Percentiles rank a stretch among this genome's conserved stretches.
Evolutionary conservation across 169 alveolate species (phyloP).

Genomic region (Pseudocohnilembus persalinus): DNA sequence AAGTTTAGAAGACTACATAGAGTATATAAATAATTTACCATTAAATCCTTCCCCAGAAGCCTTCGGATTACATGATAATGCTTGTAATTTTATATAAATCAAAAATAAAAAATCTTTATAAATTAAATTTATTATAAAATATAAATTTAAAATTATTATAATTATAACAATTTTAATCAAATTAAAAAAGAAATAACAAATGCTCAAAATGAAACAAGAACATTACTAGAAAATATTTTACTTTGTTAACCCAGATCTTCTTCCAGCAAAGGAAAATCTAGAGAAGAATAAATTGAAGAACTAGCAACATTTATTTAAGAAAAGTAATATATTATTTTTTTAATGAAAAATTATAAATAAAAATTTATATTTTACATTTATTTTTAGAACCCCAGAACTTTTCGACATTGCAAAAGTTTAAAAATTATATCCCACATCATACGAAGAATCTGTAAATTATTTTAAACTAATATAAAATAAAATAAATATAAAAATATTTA

Average conservation of each 20-base stretch:
- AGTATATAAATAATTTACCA: constrained; percentile 86
- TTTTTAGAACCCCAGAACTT: constrained; percentile 73
- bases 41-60: constrained; percentile 93
- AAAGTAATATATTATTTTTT: background rate
- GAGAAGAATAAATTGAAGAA: constrained; percentile 84
- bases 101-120: too few relatives aligned
- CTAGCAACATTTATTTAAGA: constrained; percentile 50
- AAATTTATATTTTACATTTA: background rate
- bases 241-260: constrained; percentile 81
- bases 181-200: constrained; percentile 76
- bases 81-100: too few relatives aligned
- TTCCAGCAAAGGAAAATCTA: constrained; percentile 80
- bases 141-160: too few relatives aligned
- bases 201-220: constrained; percentile 89
- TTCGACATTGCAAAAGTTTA: constrained; percentile 84
- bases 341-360: too few relatives aligned
- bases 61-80: constrained; percentile 95
- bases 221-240: constrained; percentile 73
- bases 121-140: too few relatives aligned
- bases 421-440: constrained; percentile 84
- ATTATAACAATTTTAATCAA: too few relatives aligned
- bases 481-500: too few relatives aligned
- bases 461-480: too few relatives aligned
- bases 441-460: constrained; percentile 75
- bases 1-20: constrained; percentile 83